Evolutionary conservation across 768 basidiomycete genomes (phyloP), one percentile per base, ranked within the genome.

Genomic region (Mycena latifolia): DNA sequence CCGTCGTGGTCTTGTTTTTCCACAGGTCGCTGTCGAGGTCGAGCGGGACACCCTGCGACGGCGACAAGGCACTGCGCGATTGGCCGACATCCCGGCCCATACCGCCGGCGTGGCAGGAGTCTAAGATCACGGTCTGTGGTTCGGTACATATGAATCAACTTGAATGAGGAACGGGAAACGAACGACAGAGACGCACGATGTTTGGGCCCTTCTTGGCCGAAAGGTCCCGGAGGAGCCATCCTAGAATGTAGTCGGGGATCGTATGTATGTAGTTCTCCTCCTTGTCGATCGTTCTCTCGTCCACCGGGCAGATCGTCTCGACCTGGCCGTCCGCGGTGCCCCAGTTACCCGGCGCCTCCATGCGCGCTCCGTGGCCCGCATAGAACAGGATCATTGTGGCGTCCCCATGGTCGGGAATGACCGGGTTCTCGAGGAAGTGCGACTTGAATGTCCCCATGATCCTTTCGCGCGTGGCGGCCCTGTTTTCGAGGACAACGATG

Each of bases 231-330:
- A 63, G 46, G 0, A 55, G 33, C 53, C 41, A 41, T 28, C 39
- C 51, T 25, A 61, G 41, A 29, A 53, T n/a, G 31, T 61, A 61
- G 28, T 61, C 60, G 27, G 60, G 60, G 31, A 61, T 61, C 24
- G 25, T 51, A 20, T 61, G 25, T 7, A 61, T 51, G 15, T 31
- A 14, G 1, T 53, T 29, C n/a, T 51, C 60, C 5, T 3, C 29
- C 4, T n/a, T 51, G 8, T 33, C 41, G 15, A 20, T 2, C 2
- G 60, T 52, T 14, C 37, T 18, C 18, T 61, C 50, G 51, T 61
- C 60, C 1, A 41, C 24, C 4, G 60, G 60, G 29, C n/a, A 27
- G 14, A 61, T 41, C 2, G 29, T 28, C 28, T 61, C 60, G 41
- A 56, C 43, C 18, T n/a, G 45, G 1, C 43, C 27, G 18, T 56